Conservation (phyloP, 257 asterid genomes). For the Solanum rostratum region DNA sequence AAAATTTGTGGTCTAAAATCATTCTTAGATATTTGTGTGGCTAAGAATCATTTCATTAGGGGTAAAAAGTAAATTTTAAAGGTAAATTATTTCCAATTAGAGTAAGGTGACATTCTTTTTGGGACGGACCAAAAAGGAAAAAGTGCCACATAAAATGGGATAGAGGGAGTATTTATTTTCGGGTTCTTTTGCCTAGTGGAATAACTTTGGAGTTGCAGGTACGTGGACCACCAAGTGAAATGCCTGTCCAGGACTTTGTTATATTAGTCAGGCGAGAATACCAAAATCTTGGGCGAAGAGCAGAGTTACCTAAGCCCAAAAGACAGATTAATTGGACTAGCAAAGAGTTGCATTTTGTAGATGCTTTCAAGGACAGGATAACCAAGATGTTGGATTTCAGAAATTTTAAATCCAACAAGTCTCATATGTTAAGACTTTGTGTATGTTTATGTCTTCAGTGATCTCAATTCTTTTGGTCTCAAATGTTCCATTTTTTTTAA, state of each 20-base stretch:
- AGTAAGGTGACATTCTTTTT: no score
- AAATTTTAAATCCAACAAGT: slow-evolving; percentile 15
- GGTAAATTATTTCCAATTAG: no score
- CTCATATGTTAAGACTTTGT: slow-evolving; percentile 31
- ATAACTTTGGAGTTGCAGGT: slow-evolving; percentile 27
- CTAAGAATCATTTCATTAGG: no score
- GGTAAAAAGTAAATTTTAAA: no score
- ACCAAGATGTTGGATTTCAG: slow-evolving; percentile 12
- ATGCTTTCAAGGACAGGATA: slow-evolving; percentile 20
- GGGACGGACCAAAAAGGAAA: no score
- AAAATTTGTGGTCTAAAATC: no score
- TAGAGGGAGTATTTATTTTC: slow-evolving; percentile 9
- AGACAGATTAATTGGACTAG: slow-evolving; percentile 36
- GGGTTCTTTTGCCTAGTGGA: slow-evolving; percentile 49
- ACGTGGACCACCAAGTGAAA: neutral
- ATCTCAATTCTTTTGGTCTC: neutral
- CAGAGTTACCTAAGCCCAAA: neutral
- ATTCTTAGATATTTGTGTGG: no score
- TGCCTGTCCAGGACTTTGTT: slow-evolving; percentile 26
- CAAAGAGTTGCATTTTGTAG: slow-evolving; percentile 30
- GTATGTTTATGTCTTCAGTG: slow-evolving; percentile 18
- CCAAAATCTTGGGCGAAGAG: neutral
- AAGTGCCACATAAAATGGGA: no score
- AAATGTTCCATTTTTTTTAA: neutral
- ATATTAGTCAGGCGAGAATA: slow-evolving; percentile 12